phyloP scores from a whole-genome alignment of 2,329 filamentous ascomycete species.

The Ceratocystiopsis sp. region DNA sequence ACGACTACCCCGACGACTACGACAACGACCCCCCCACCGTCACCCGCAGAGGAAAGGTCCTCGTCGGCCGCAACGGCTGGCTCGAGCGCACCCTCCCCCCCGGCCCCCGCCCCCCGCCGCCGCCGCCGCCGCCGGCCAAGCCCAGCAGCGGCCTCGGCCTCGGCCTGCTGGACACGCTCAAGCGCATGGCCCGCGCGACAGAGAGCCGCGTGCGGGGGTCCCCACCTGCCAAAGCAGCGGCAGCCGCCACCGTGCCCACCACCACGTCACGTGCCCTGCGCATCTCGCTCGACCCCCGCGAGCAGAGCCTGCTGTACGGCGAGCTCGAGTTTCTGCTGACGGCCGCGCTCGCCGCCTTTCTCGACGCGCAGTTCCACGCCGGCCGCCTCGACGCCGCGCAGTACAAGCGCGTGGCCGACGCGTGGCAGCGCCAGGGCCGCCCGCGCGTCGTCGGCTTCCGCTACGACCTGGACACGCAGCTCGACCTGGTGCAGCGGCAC shows the following conservation, averaged over 20 bases:
- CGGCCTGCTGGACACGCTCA: constrained; percentile 26
- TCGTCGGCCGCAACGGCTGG: constrained; percentile 41
- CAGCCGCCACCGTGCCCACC: constrained; percentile 14
- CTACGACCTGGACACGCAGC: constrained; percentile 42
- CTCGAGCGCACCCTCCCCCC: constrained; percentile 27
- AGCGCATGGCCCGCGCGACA: constrained; percentile 37
- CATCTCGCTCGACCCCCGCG: constrained; percentile 36
- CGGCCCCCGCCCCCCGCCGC: constrained; percentile 10
- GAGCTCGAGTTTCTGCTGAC: constrained; percentile 40
- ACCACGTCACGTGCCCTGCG: constrained; percentile 12
- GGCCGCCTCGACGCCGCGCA: constrained; percentile 35
- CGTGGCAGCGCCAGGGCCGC: constrained; percentile 34
- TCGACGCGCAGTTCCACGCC: constrained; percentile 33
- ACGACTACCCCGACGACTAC: no score
- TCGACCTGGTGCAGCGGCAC: constrained; percentile 36
- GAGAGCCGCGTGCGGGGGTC: constrained; percentile 8
- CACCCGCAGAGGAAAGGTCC: constrained; percentile 21
- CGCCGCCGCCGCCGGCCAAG: constrained; percentile 13
- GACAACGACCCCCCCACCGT: no score
- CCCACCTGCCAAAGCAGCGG: constrained; percentile 13
- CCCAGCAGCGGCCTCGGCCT: constrained; percentile 11
- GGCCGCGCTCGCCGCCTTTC: constrained; percentile 32
- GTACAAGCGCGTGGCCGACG: constrained; percentile 32
- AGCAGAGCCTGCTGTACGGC: constrained; percentile 41
- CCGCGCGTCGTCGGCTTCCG: constrained; percentile 39